phyloP scores from a whole-genome alignment of 2,329 filamentous ascomycete species.

The Aspergillus pseudonomiae region DNA sequence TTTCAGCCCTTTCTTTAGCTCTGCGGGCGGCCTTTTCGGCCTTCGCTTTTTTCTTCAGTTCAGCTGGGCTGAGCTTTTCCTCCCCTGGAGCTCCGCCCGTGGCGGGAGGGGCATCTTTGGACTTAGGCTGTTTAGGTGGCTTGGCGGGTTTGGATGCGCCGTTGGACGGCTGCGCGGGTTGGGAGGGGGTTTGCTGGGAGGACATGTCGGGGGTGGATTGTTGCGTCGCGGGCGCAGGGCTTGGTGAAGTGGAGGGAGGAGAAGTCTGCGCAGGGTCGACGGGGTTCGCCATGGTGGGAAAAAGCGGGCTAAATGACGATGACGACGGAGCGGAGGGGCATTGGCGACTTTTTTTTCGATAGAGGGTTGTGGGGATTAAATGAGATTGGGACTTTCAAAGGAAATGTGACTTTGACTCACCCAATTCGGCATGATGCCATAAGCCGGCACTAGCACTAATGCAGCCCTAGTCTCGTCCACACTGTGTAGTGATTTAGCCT shows the following conservation, averaged over 20 bases:
- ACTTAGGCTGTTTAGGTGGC: slow-evolving; percentile 25
- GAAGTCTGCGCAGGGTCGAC: slow-evolving; percentile 24
- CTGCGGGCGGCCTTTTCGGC: slow-evolving; percentile 88
- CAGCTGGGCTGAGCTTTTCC: slow-evolving; percentile 56
- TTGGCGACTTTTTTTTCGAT: slow-evolving; percentile 25
- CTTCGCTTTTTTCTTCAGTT: slow-evolving; percentile 86
- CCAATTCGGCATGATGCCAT: slow-evolving; percentile 37
- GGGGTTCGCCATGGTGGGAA: slow-evolving; percentile 32
- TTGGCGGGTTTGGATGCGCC: slow-evolving; percentile 24
- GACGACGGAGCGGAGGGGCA: slow-evolving; percentile 28
- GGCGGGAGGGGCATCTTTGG: slow-evolving; percentile 28
- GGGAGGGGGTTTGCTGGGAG: slow-evolving; percentile 12
- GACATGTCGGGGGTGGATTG: slow-evolving; percentile 19
- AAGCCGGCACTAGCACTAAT: slow-evolving; percentile 30
- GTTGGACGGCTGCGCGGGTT: slow-evolving; percentile 27
- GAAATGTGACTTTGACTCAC: slow-evolving; percentile 32
- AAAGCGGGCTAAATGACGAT: slow-evolving; percentile 20
- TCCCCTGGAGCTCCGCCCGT: slow-evolving; percentile 29
- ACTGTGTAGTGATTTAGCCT: neutral
- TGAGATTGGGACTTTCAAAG: slow-evolving; percentile 3
- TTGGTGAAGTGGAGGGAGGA: slow-evolving; percentile 18
- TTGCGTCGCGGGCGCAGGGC: slow-evolving; percentile 21
- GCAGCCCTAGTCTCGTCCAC: slow-evolving; percentile 29
- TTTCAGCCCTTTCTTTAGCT: slow-evolving; percentile 67
- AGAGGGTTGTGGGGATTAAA: slow-evolving; percentile 23